phyloP scores from a whole-genome alignment of 1,284 basidiomycete species.

The Phylloporus sp. region DNA sequence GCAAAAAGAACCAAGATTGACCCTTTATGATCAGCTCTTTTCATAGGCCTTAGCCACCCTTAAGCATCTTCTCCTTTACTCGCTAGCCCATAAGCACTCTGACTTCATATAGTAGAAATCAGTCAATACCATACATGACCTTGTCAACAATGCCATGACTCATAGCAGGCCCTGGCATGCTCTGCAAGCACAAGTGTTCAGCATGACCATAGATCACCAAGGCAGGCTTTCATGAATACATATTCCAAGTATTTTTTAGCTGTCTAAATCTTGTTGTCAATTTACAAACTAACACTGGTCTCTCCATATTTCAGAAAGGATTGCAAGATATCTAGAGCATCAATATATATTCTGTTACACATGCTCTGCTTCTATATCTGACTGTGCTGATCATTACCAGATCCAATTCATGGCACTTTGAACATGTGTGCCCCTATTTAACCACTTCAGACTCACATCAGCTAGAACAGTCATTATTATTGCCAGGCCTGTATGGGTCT shows the following conservation, averaged over 20 bases:
- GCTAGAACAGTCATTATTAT: conserved; percentile 56
- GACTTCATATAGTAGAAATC: conserved; percentile 65
- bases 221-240: conserved; percentile 45
- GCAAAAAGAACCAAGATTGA: conserved; percentile 43
- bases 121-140: conserved; percentile 73
- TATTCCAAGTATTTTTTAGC: conserved; percentile 67
- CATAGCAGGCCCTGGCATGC: conserved; percentile 79
- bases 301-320: conserved; percentile 65
- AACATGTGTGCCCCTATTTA: conserved; percentile 67
- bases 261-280: conserved; percentile 74
- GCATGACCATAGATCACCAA: conserved; percentile 57
- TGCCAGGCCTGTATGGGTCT: conserved; percentile 33
- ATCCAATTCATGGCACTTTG: conserved; percentile 58
- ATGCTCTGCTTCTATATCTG: background rate
- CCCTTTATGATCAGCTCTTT: conserved; percentile 76
- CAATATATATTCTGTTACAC: conserved; percentile 49
- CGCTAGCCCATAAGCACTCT: conserved; percentile 61
- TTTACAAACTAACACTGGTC: conserved; percentile 66
- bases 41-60: conserved; percentile 64
- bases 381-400: conserved; percentile 28
- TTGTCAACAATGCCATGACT: conserved; percentile 72
- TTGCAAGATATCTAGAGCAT: conserved; percentile 64
- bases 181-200: conserved; percentile 69
- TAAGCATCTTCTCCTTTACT: conserved; percentile 71
- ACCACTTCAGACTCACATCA: conserved; percentile 57